Evolutionary conservation across 176 grass and related monocot genomes (phyloP).

Genomic region (Carex kokanica): DNA sequence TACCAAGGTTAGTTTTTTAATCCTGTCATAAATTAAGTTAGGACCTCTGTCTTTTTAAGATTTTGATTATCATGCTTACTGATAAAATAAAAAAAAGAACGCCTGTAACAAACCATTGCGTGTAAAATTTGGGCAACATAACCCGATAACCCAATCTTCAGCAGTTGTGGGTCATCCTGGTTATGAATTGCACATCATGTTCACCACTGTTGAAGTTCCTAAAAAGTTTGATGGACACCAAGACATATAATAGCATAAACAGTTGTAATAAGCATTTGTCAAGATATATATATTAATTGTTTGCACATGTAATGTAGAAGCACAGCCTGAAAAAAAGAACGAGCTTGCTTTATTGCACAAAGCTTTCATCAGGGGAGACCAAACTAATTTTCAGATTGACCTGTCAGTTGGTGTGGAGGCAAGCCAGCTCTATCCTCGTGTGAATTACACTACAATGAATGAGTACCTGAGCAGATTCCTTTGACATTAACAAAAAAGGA

Average conservation of each 20-base stretch:
- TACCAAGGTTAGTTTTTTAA: not conserved
- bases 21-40: not conserved
- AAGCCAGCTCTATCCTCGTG: conserved; percentile 47
- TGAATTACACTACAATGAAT: conserved; percentile 54
- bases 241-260: not conserved
- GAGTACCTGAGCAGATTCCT: conserved; percentile 48
- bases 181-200: not conserved
- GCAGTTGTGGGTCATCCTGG: not conserved
- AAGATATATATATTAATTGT: not conserved
- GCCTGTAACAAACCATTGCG: not conserved
- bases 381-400: conserved; percentile 34
- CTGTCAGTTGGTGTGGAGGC: conserved; percentile 43
- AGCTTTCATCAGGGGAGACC: conserved; percentile 33
- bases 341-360: conserved; percentile 33
- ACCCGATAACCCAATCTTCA: not conserved
- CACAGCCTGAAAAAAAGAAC: not conserved
- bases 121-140: not conserved
- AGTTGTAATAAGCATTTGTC: not conserved
- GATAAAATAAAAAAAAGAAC: not conserved
- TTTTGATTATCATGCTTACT: not conserved
- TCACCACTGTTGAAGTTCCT: not conserved
- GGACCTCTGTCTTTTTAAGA: not conserved
- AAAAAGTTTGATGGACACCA: not conserved
- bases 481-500: conserved; percentile 1
- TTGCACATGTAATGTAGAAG: conserved; percentile 5